Conservation (phyloP, 441 rosid species). For the Manihot esculenta region DNA sequence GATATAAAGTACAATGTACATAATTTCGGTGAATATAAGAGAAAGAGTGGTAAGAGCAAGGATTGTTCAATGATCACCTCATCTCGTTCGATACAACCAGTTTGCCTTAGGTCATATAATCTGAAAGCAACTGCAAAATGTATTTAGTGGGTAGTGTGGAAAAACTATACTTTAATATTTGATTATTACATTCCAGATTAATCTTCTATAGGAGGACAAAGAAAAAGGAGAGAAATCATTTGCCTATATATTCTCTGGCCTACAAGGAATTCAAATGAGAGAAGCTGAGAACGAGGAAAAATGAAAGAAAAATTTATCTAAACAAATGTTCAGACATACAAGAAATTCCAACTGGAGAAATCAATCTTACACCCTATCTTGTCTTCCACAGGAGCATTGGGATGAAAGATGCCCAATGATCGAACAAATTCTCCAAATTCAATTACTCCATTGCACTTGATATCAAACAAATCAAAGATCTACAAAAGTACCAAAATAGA, state of each 20-base stretch:
- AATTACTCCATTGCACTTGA: slow-evolving; percentile 86
- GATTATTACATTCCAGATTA: background rate
- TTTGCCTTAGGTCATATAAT: slow-evolving; percentile 74
- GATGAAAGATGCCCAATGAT: slow-evolving; percentile 70
- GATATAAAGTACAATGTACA: background rate
- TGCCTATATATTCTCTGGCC: no score
- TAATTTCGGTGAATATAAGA: background rate
- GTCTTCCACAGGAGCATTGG: slow-evolving; percentile 53
- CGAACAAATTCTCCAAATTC: slow-evolving; percentile 84
- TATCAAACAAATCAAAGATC: slow-evolving; percentile 85
- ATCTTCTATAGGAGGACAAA: background rate
- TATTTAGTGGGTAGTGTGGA: background rate
- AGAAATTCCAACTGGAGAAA: slow-evolving; percentile 3
- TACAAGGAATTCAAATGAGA: no score
- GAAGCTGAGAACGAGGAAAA: no score
- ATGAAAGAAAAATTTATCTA: background rate
- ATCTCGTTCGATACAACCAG: slow-evolving; percentile 82
- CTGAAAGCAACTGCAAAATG: slow-evolving; percentile 75
- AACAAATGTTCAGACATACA: background rate
- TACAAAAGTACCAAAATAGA: slow-evolving; percentile 24
- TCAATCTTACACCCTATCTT: slow-evolving; percentile 60
- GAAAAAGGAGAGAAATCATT: background rate
- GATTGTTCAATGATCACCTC: slow-evolving; percentile 51
- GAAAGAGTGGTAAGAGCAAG: background rate
- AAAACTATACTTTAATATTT: background rate